Evolutionary conservation across 2,329 filamentous ascomycete species (phyloP), one percentile per base, ranked within the genome.

Genomic region (Alternaria sp.): DNA sequence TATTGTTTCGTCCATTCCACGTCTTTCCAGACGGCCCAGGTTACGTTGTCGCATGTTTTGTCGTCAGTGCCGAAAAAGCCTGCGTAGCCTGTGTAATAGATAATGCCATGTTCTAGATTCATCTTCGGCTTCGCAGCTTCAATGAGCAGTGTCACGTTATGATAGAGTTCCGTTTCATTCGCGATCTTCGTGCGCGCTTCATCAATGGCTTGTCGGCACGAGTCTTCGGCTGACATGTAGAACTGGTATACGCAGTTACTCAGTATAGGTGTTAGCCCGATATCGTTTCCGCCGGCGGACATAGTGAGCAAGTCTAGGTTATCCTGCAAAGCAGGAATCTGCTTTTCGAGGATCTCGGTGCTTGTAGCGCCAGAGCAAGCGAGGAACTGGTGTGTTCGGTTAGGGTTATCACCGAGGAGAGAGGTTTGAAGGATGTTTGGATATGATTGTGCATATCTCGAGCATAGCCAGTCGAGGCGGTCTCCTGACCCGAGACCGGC

Each of bases 261-360:
- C 9, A 76, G 61, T 2, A 78, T 68, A 16, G 66, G 62, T 1
- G 64, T 68, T 2, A 76, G 62, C 2, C 69, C 71, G 5, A 74
- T 68, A 43, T 77, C 74, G 51, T 77, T 78, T 6, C 74, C 74
- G 8, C 74, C 74, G 7, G 72, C 73, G 20, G 72, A 74, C 28
- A 30, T 30, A 11, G 71, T 73, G 18, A 78, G 57, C 11, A 77
- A 53, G 32, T 77, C 70, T 14, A 74, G 51, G 30, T 67, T 56
- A 1, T 55, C 36, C 2, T 57, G 32, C 12, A 77, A 51, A 2
- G 59, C 52, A 0, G 70, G 61, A 11, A 30, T 30, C 28, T 30
- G 28, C 28, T 30, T 30, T 30, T 30, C 28, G 7, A 75, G 39
- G 12, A 76, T 66, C 18, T 73, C 66, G 3, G 63, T 59, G 9